Conservation (phyloP, 768 basidiomycete genomes). For the Podaxis sp. region DNA sequence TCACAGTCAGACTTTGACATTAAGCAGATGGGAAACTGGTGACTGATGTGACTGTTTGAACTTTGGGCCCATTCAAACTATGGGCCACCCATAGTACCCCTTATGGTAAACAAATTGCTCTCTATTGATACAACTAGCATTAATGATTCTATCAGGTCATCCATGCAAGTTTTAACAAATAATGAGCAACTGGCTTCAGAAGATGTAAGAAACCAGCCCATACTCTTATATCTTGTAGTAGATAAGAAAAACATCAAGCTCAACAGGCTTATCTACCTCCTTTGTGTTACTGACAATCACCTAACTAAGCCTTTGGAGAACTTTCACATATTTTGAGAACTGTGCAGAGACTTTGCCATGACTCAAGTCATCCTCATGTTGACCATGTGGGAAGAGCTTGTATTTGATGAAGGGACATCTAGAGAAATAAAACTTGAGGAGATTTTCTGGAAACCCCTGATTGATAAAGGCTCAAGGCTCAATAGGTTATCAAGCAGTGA, state of each 20-base stretch:
- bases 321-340: constrained; percentile 10
- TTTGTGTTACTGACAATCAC: constrained; percentile 12
- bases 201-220: neutral
- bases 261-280: constrained; percentile 13
- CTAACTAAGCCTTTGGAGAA: constrained; percentile 7
- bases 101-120: constrained; percentile 4
- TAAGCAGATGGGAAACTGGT: too few species aligned
- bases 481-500: neutral
- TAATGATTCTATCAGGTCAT: neutral
- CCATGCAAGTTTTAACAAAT: neutral
- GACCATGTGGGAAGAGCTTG: constrained; percentile 11
- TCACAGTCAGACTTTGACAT: too few species aligned
- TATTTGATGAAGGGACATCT: neutral
- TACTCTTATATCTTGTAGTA: neutral
- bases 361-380: constrained; percentile 12
- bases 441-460: constrained; percentile 16
- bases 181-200: constrained; percentile 4
- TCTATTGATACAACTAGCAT: constrained; percentile 12
- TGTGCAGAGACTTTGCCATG: constrained; percentile 10
- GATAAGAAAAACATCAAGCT: constrained; percentile 6
- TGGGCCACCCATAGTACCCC: too few species aligned
- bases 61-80: too few species aligned
- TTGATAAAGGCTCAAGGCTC: constrained; percentile 13
- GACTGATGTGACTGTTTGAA: too few species aligned
- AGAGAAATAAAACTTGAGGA: constrained; percentile 15